Evolutionary conservation across 2,329 filamentous ascomycete species (phyloP).

Genomic region (Pseudonectria foliicola): DNA sequence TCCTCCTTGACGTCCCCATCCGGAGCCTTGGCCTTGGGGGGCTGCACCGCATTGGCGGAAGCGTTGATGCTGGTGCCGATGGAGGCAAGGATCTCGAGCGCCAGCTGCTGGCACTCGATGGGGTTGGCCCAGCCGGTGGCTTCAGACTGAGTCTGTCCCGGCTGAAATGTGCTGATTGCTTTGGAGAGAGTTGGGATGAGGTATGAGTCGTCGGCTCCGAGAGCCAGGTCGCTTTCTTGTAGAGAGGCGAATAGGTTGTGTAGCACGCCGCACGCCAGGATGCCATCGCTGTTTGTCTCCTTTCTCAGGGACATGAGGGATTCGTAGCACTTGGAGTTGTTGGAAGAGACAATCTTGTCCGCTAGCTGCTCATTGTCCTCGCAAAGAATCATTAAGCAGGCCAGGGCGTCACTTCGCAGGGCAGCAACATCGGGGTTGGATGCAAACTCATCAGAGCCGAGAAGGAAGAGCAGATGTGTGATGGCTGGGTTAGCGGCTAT

Average conservation of each 20-base stretch:
- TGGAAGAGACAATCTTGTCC: conserved; percentile 45
- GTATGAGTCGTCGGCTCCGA: conserved; percentile 26
- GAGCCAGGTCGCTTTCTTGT: conserved; percentile 15
- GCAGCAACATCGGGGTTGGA: conserved; percentile 34
- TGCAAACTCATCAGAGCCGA: conserved; percentile 39
- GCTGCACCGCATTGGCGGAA: conserved; percentile 32
- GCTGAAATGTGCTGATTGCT: conserved; percentile 21
- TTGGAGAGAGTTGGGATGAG: conserved; percentile 32
- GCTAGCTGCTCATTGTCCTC: conserved; percentile 52
- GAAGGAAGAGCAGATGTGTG: conserved; percentile 46
- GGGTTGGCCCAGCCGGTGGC: conserved; percentile 33
- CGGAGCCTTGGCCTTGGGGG: conserved; percentile 23
- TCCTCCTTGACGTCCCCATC: conserved; percentile 33
- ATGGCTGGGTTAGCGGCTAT: conserved; percentile 44
- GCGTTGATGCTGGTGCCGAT: conserved; percentile 54
- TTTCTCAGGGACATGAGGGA: conserved; percentile 42
- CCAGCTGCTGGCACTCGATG: conserved; percentile 43
- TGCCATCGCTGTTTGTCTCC: conserved; percentile 39
- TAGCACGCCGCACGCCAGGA: conserved; percentile 53
- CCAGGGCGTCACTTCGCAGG: conserved; percentile 41
- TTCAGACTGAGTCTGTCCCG: conserved; percentile 20
- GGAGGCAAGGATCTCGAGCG: conserved; percentile 56
- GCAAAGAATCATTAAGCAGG: conserved; percentile 49
- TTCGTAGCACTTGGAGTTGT: conserved; percentile 40
- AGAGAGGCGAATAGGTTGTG: conserved; percentile 53